Percentiles rank a stretch among this genome's conserved stretches.
Conservation (phyloP, 768 basidiomycete genomes). For the Suillus americanus region DNA sequence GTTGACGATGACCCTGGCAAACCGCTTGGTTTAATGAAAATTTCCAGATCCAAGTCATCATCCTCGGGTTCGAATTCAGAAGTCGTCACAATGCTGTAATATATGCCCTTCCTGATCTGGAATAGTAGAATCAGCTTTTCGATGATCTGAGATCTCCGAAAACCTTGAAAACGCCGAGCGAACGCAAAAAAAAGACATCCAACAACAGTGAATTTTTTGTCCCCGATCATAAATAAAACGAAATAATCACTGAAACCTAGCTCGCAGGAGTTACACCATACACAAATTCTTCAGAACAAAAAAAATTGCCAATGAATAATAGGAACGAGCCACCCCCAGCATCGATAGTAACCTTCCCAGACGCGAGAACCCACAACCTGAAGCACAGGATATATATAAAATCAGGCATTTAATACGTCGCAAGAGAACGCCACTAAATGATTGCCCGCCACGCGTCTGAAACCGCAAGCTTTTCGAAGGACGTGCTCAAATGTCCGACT, state of each 20-base stretch:
- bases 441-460: no score
- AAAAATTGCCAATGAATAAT: neutral
- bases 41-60: constrained; percentile 12
- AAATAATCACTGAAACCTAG: neutral
- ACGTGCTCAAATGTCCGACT: neutral
- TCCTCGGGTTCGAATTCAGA: constrained; percentile 52
- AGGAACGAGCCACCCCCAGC: neutral
- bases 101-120: constrained; percentile 60
- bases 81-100: constrained; percentile 63
- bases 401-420: no score
- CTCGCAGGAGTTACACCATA: neutral
- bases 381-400: neutral
- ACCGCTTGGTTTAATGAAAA: neutral
- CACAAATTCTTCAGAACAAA: neutral
- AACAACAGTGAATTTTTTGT: neutral
- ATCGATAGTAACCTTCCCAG: no score
- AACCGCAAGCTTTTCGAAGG: no score
- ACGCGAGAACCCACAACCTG: neutral
- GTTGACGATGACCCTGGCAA: constrained; percentile 11
- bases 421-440: neutral
- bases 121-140: constrained; percentile 6
- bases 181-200: neutral
- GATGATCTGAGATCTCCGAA: neutral
- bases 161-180: neutral
- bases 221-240: neutral